Base-by-base conservation (phyloP, 345 rosid genomes). In the Brassica carinata region DNA sequence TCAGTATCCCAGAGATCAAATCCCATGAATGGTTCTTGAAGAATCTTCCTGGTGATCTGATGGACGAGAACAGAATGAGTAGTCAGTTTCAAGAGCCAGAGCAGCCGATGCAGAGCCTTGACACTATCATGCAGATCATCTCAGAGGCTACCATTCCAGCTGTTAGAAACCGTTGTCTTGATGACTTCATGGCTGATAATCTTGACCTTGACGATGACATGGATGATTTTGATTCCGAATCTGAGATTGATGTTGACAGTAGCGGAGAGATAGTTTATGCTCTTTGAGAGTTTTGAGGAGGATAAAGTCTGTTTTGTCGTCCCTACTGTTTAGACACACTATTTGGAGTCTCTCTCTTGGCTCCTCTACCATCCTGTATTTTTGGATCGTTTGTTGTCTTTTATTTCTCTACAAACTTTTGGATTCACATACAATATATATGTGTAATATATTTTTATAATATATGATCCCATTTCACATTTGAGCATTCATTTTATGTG, bases 181-280 rank as follows among this genome's bases (percentile, higher is more conserved):
- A 71, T 40, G 77, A 77, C 61, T 86, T 79, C 76, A 80, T 95
- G 83, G 53, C 82, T 0, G 97, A 89, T 61, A 84, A 81, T 53
- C 83, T 89, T 31, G 97, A 91, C 74, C 79, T 85, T 53, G 84
- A 61, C 31, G 65, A 93, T 36, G 94, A 90, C 82, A 89, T 90
- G 97, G 96, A 96, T 27, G 97, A 92, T 67, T 65, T 88, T n/a
- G 98, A 93, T 79, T 88, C 88, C 14, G 98, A 92, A 38, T 86
- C 91, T 2, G 99, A 96, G 68, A 91, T 91, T 11, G 99, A 93
- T 77, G 78, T 92, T 38, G 96, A 96, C 82, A 96, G 98, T 85
- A 93, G 98, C 0, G 97, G 97, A 75, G 97, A 96, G 86, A 90
- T 96, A 67, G 85, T 93, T 26, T 91, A 93, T 70, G 98, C 97